Evolutionary conservation across 2,329 filamentous ascomycete genomes (phyloP).

Genomic region (Boeremia exigua): DNA sequence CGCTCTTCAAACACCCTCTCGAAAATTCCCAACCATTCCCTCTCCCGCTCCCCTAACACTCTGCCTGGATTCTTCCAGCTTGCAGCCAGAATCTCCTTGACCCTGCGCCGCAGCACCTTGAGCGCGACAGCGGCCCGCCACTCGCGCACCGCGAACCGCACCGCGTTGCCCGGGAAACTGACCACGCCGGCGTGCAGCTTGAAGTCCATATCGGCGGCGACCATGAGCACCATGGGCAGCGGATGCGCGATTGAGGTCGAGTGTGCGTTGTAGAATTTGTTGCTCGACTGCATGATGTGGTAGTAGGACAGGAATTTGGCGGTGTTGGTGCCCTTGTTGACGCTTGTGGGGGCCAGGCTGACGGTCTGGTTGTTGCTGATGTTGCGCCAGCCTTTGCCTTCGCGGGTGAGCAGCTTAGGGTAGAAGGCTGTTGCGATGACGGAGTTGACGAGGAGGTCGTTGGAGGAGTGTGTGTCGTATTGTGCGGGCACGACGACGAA

Average conservation of each 20-base stretch:
- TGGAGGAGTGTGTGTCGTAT: slow-evolving; percentile 77
- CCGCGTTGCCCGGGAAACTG: slow-evolving; percentile 83
- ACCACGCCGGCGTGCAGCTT: slow-evolving; percentile 90
- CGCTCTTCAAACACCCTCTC: slow-evolving; percentile 37
- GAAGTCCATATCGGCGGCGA: slow-evolving; percentile 81
- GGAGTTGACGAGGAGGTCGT: slow-evolving; percentile 78
- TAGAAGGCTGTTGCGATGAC: slow-evolving; percentile 96
- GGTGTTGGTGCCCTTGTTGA: slow-evolving; percentile 71
- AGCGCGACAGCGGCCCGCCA: slow-evolving; percentile 93
- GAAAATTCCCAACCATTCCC: slow-evolving; percentile 51
- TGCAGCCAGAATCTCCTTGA: slow-evolving; percentile 76
- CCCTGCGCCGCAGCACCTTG: slow-evolving; percentile 75
- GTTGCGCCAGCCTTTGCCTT: slow-evolving; percentile 87
- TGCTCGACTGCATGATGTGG: slow-evolving; percentile 92
- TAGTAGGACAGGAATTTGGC: slow-evolving; percentile 92
- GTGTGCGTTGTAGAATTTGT: slow-evolving; percentile 85
- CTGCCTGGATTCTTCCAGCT: slow-evolving; percentile 66
- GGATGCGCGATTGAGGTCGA: slow-evolving; percentile 72
- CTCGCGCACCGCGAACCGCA: slow-evolving; percentile 81
- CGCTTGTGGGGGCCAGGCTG: slow-evolving; percentile 83
- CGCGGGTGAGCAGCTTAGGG: slow-evolving; percentile 84
- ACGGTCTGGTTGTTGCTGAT: slow-evolving; percentile 92
- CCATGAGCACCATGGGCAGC: slow-evolving; percentile 74
- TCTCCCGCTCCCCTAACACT: slow-evolving; percentile 48
- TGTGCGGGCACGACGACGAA: slow-evolving; percentile 85